Base-by-base conservation (phyloP, 768 basidiomycete species). In the Amanita thiersii region DNA sequence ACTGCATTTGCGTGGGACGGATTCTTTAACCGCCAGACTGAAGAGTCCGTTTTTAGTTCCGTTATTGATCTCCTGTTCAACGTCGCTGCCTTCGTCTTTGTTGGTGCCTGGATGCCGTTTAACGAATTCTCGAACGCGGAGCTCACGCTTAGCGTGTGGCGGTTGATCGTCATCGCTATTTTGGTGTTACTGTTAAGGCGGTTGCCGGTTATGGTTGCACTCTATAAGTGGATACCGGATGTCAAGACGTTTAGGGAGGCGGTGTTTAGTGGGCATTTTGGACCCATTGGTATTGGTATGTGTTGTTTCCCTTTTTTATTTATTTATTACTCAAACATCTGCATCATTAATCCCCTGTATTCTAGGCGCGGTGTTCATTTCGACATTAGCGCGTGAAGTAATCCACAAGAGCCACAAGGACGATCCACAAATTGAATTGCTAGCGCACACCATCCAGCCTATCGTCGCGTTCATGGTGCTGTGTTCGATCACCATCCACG, bases 31-130 rank as follows among this genome's bases (percentile, higher is more conserved):
- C 77, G 79, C 44, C 89, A 92, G 54, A 96, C 92, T 0, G 93
- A 96, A 56, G 93, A 97, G 58, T 77, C 88, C 20, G 81, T 91
- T 47, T 99, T 99, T 69, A 87, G 83, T 50, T 90, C 88, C 61
- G 93, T 98, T 52, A 90, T 98, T 54, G 90, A 98, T 61, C 66
- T 97, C 50, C 70, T 98, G 44, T 94, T 96, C 77, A 97, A 97
- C 64, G 77, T 91, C 47, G 89, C 91, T 20, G 86, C 87, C 3
- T 97, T 98, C 66, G 81, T 97, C 38, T 97, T 86, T 56, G 85
- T 98, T 47, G 96, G 96, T 46, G 93, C 94, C 24, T 92, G 93
- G 82, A 93, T 93, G 77, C 96, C 96, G 1, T 98, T 99, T 62
- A 59, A 72, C 54, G 70, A 72, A 37, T 98, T 94, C 67, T 63